phyloP scores from a whole-genome alignment of 2,329 filamentous ascomycete species.

The Ceratocystis huliohia region DNA sequence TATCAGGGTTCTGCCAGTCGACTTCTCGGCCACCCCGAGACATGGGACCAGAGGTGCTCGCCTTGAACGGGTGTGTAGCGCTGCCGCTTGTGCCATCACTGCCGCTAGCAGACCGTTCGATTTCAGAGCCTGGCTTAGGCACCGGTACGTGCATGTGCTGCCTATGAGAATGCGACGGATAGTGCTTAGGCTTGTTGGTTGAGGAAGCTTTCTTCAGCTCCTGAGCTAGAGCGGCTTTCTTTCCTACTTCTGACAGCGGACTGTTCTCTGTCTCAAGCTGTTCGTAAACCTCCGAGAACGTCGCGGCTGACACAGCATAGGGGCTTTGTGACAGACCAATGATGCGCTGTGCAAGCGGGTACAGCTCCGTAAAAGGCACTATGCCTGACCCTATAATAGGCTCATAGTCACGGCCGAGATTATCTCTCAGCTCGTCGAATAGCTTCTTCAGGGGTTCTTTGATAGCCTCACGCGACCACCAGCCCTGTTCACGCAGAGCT shows the following conservation, averaged over 20 bases:
- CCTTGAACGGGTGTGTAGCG: slow-evolving; percentile 2
- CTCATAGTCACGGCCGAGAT: slow-evolving; percentile 19
- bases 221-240: slow-evolving; percentile 12
- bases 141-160: slow-evolving; percentile 16
- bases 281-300: slow-evolving; percentile 13
- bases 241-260: slow-evolving; percentile 17
- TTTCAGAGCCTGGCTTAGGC: slow-evolving; percentile 7
- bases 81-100: neutral
- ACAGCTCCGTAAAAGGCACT: slow-evolving; percentile 22
- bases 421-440: slow-evolving; percentile 15
- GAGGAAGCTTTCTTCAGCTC: slow-evolving; percentile 7
- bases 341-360: slow-evolving; percentile 18
- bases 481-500: slow-evolving; percentile 12
- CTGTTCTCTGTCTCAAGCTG: slow-evolving; percentile 10
- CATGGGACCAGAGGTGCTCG: slow-evolving; percentile 3
- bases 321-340: slow-evolving; percentile 14
- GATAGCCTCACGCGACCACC: slow-evolving; percentile 20
- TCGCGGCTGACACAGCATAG: slow-evolving; percentile 14
- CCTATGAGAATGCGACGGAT: slow-evolving; percentile 5
- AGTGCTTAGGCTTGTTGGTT: slow-evolving; percentile 1
- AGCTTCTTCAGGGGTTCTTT: slow-evolving; percentile 20
- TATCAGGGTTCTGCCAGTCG: slow-evolving; percentile 2
- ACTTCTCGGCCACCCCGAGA: slow-evolving; percentile 16
- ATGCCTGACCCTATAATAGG: slow-evolving; percentile 26
- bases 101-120: neutral